phyloP scores from a whole-genome alignment of 2,329 filamentous ascomycete genomes.

The Fusarium stilboides region DNA sequence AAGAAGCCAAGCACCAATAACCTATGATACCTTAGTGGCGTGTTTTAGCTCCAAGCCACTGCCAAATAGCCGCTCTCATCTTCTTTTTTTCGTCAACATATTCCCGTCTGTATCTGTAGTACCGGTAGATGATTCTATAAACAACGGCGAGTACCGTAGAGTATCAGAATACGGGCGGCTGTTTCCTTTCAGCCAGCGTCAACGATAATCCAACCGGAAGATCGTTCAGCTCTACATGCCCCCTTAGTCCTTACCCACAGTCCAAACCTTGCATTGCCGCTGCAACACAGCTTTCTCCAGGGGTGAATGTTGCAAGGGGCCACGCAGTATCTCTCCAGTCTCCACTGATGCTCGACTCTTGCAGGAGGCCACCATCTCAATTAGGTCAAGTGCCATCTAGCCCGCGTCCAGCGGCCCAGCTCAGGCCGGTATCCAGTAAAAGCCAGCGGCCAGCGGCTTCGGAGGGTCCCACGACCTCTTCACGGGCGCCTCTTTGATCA shows the following conservation, averaged over 20 bases:
- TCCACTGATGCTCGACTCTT: conserved; percentile 18
- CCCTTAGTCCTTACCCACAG: conserved; percentile 12
- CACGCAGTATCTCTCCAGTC: conserved; percentile 18
- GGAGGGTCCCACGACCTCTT: conserved; percentile 27
- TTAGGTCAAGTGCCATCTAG: conserved; percentile 2
- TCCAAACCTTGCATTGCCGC: conserved; percentile 29
- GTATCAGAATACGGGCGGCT: conserved; percentile 40
- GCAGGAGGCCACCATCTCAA: neutral
- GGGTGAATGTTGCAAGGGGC: conserved; percentile 19
- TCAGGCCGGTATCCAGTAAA: too few species aligned
- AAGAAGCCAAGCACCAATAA: conserved; percentile 28
- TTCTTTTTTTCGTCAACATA: too few species aligned
- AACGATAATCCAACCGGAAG: conserved; percentile 3
- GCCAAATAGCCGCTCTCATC: conserved; percentile 18
- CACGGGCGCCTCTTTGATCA: conserved; percentile 13
- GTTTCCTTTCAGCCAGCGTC: conserved; percentile 7
- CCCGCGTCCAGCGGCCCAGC: too few species aligned
- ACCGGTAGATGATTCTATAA: neutral
- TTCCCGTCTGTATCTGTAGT: too few species aligned
- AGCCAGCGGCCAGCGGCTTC: conserved; percentile 7
- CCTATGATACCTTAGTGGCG: neutral
- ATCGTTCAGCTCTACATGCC: conserved; percentile 27
- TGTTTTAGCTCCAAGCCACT: conserved; percentile 7
- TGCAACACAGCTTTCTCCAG: conserved; percentile 20
- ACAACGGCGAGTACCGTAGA: conserved; percentile 21